phyloP scores from a whole-genome alignment of 139 green algal genomes.

The Trebouxia sp. region DNA sequence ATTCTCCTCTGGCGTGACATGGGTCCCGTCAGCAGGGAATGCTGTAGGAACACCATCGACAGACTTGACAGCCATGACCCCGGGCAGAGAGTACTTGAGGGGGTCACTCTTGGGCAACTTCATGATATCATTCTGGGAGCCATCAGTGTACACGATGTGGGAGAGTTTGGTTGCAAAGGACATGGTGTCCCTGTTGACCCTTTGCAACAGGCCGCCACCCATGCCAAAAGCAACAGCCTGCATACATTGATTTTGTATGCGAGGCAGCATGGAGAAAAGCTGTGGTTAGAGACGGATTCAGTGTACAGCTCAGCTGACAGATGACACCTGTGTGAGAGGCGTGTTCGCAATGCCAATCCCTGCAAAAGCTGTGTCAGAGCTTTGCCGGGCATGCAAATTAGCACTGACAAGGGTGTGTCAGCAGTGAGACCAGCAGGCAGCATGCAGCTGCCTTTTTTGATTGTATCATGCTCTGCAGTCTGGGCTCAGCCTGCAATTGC shows the following conservation, averaged over 20 bases:
- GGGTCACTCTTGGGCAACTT: slow-evolving; percentile 62
- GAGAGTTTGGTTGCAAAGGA: slow-evolving; percentile 89
- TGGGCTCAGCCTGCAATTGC: no score
- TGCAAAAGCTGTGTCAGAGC: no score
- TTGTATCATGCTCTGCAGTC: no score
- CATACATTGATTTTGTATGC: background rate
- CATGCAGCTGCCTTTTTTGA: no score
- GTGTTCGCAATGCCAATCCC: no score
- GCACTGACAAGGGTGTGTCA: no score
- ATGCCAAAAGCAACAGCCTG: slow-evolving; percentile 87
- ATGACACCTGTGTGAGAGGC: no score
- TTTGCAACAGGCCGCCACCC: slow-evolving; percentile 90
- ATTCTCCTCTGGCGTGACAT: slow-evolving; percentile 69
- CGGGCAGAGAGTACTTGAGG: slow-evolving; percentile 77
- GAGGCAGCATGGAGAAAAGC: background rate
- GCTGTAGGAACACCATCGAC: slow-evolving; percentile 76
- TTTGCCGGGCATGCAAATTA: no score
- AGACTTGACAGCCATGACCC: slow-evolving; percentile 75
- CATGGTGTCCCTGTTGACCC: slow-evolving; percentile 90
- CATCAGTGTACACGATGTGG: slow-evolving; percentile 79
- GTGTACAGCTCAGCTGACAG: no score
- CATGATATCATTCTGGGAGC: slow-evolving; percentile 74
- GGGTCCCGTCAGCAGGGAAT: slow-evolving; percentile 68
- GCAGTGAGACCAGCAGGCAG: no score
- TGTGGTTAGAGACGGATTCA: no score